phyloP scores from a whole-genome alignment of 768 basidiomycete genomes.

The Astraeus odoratus region DNA sequence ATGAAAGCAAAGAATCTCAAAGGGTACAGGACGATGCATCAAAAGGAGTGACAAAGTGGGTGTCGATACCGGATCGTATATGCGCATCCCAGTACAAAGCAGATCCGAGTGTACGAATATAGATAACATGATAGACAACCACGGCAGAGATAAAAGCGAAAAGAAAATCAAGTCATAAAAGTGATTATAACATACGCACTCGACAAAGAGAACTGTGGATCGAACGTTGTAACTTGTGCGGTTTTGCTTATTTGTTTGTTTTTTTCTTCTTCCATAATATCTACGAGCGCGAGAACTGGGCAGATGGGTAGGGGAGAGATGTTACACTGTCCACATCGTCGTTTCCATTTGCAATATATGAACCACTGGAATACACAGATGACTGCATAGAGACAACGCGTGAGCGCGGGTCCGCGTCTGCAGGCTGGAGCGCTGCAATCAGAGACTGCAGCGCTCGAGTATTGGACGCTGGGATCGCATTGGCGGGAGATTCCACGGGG shows the following conservation, averaged over 20 bases:
- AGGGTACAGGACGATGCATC: neutral
- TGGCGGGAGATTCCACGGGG: slow-evolving; percentile 24
- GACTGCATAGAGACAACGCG: slow-evolving; percentile 57
- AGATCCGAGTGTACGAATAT: neutral
- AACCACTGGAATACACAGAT: slow-evolving; percentile 31
- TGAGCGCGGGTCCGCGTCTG: slow-evolving; percentile 42
- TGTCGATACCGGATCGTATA: slow-evolving; percentile 1
- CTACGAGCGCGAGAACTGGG: slow-evolving; percentile 9
- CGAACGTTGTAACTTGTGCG: slow-evolving; percentile 3
- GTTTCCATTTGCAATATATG: slow-evolving; percentile 17
- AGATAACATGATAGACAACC: neutral
- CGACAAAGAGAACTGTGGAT: slow-evolving; percentile 5
- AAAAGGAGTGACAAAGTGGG: slow-evolving; percentile 6
- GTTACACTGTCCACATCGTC: slow-evolving; percentile 18
- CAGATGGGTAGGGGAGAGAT: slow-evolving; percentile 27
- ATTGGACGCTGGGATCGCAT: slow-evolving; percentile 30
- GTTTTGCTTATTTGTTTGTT: too few species aligned
- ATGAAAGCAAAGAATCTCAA: slow-evolving; percentile 5
- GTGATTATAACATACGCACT: slow-evolving; percentile 10
- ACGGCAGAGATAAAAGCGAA: neutral
- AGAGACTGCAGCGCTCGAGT: slow-evolving; percentile 57
- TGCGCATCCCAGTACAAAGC: neutral
- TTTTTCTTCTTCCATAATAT: neutral
- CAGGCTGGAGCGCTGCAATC: slow-evolving; percentile 56
- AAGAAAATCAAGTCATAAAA: neutral